Evolutionary conservation across 495 filamentous ascomycete species (phyloP).

Genomic region (Clohesyomyces aquaticus): DNA sequence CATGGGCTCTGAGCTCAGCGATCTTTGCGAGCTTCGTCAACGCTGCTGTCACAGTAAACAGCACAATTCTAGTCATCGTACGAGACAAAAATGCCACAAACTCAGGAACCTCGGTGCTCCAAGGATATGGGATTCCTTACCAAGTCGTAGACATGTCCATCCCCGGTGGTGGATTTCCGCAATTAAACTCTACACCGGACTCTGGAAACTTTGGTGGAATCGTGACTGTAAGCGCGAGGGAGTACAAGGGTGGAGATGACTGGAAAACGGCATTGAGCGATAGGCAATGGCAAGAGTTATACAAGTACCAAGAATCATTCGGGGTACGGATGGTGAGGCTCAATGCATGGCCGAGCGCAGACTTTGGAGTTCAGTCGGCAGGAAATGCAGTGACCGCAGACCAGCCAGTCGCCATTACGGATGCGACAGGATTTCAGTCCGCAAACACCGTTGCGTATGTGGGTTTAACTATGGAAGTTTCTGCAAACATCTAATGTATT

Average conservation of each 20-base stretch:
- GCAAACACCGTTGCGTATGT: conserved; percentile 31
- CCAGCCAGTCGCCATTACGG: conserved; percentile 26
- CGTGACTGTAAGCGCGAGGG: conserved; percentile 57
- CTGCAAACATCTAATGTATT: background rate
- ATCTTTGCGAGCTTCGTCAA: background rate
- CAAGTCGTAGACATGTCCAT: conserved; percentile 58
- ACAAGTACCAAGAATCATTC: conserved; percentile 60
- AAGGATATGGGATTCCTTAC: conserved; percentile 65
- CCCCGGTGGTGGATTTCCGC: conserved; percentile 54
- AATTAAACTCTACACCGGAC: conserved; percentile 51
- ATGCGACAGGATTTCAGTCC: conserved; percentile 26
- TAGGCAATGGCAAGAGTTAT: conserved; percentile 61
- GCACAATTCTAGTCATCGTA: conserved; percentile 62
- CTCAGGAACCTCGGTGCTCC: conserved; percentile 59
- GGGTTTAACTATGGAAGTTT: background rate
- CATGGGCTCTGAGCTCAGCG: background rate
- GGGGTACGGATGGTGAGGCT: conserved; percentile 64
- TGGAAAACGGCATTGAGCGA: conserved; percentile 58
- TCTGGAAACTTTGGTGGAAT: conserved; percentile 63
- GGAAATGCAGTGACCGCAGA: conserved; percentile 18
- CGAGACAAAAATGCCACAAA: conserved; percentile 53
- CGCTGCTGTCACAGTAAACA: conserved; percentile 36
- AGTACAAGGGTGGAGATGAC: conserved; percentile 54
- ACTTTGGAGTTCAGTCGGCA: conserved; percentile 49
- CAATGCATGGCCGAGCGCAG: conserved; percentile 59